Evolutionary conservation across 2,329 filamentous ascomycete species (phyloP).

Genomic region (Clarireedia homoeocarpa): DNA sequence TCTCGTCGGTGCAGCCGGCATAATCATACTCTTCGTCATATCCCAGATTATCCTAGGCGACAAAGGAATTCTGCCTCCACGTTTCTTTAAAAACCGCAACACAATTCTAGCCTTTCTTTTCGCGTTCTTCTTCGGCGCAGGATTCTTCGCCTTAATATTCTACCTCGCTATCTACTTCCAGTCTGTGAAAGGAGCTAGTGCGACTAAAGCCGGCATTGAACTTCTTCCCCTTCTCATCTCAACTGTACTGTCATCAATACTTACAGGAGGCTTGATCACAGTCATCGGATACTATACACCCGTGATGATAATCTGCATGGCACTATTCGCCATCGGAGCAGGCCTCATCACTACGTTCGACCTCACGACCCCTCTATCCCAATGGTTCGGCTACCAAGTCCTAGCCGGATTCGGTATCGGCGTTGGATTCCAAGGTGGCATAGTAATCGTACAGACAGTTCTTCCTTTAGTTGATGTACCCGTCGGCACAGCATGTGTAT

Average conservation of each 20-base stretch:
- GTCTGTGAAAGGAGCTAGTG: conserved; percentile 30
- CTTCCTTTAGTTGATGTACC: conserved; percentile 41
- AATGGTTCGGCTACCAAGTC: conserved; percentile 53
- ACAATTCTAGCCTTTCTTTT: conserved; percentile 16
- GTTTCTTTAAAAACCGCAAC: conserved; percentile 27
- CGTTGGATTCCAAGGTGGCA: conserved; percentile 21
- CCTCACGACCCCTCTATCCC: conserved; percentile 33
- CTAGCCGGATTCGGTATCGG: conserved; percentile 28
- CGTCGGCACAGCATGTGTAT: conserved; percentile 42
- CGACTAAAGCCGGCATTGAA: conserved; percentile 37
- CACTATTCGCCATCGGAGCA: conserved; percentile 32
- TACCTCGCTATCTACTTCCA: conserved; percentile 31
- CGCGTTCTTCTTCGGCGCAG: conserved; percentile 20
- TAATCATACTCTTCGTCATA: conserved; percentile 27
- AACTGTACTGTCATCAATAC: conserved; percentile 35
- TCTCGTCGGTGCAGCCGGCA: conserved; percentile 26
- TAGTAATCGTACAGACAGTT: conserved; percentile 40
- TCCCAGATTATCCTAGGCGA: conserved; percentile 30
- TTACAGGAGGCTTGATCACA: conserved; percentile 32
- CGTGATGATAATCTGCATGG: conserved; percentile 34
- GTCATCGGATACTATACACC: conserved; percentile 39
- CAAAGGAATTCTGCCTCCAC: conserved; percentile 32
- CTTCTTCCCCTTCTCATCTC: conserved; percentile 36
- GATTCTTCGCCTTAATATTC: conserved; percentile 26
- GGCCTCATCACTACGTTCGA: conserved; percentile 37